phyloP scores from a whole-genome alignment of 1,284 basidiomycete species.

The Cutaneotrichosporon daszewskae region DNA sequence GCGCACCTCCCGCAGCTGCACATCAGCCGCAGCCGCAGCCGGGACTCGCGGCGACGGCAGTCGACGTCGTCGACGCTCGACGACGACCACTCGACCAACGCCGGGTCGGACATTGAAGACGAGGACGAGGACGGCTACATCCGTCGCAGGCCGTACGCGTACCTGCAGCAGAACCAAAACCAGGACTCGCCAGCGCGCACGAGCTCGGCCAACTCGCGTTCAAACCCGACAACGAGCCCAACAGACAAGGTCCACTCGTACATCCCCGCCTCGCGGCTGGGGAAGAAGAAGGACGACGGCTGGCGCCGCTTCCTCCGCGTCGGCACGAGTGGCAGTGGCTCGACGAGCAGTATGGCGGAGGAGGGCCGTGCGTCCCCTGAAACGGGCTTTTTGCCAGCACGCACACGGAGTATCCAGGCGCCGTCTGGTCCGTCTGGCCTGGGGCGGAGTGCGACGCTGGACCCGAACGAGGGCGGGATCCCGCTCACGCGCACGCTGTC shows the following conservation, averaged over 20 bases:
- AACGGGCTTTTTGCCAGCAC: constrained; percentile 7
- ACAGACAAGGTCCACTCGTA: constrained; percentile 17
- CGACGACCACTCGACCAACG: constrained; percentile 17
- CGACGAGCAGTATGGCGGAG: constrained; percentile 4
- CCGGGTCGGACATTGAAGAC: constrained; percentile 7
- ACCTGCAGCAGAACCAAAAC: too few relatives aligned
- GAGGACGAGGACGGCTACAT: constrained; percentile 11
- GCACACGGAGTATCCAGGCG: neutral
- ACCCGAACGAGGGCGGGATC: constrained; percentile 7
- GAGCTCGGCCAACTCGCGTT: neutral
- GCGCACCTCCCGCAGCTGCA: too few relatives aligned
- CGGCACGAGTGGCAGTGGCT: constrained; percentile 3
- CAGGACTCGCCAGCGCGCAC: too few relatives aligned
- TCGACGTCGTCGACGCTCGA: neutral
- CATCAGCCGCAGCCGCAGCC: too few relatives aligned
- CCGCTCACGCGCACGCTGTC: constrained; percentile 19
- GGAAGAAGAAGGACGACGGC: constrained; percentile 5
- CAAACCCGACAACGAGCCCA: neutral
- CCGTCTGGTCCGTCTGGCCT: too few relatives aligned
- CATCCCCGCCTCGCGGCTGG: constrained; percentile 10
- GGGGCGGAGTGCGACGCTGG: neutral
- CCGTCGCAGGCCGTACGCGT: constrained; percentile 9
- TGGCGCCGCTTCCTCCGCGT: constrained; percentile 18
- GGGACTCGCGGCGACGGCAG: too few relatives aligned
- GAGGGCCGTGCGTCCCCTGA: constrained; percentile 9